phyloP scores from a whole-genome alignment of 1,284 basidiomycete genomes.

The Cystobasidiaceae sp. region DNA sequence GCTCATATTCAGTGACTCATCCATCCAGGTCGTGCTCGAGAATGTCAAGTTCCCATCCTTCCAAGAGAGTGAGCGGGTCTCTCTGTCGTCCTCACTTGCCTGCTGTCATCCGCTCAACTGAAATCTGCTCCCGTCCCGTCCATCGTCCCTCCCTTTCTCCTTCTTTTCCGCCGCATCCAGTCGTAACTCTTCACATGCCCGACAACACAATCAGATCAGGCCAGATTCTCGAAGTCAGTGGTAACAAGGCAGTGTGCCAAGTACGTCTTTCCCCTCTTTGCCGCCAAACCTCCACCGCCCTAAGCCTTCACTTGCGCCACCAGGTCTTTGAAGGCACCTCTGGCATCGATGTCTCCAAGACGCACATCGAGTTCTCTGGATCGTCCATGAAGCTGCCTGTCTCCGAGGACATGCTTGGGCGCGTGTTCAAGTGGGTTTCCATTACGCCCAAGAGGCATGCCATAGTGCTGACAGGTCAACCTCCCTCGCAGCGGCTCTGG shows the following conservation, averaged over 20 bases:
- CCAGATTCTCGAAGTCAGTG: conserved; percentile 96
- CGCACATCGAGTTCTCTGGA: conserved; percentile 97
- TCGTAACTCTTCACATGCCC: conserved; percentile 85
- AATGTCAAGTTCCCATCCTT: conserved; percentile 99
- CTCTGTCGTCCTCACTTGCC: neutral
- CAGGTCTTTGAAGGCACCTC: conserved; percentile 93
- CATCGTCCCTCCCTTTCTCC: too few relatives aligned
- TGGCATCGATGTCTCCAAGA: conserved; percentile 94
- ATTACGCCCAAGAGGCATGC: too few relatives aligned
- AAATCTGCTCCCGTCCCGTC: too few relatives aligned
- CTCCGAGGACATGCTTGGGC: conserved; percentile 98
- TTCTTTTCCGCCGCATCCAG: too few relatives aligned
- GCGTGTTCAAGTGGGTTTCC: conserved; percentile 76
- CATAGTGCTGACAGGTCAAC: neutral
- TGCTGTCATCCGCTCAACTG: neutral
- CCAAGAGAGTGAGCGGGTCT: conserved; percentile 65
- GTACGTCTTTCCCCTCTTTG: neutral
- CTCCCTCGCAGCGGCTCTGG: conserved; percentile 63
- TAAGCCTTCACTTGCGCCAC: too few relatives aligned
- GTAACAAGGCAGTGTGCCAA: conserved; percentile 98
- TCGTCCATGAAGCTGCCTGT: conserved; percentile 98
- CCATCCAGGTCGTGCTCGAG: conserved; percentile 88
- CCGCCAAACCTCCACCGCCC: too few relatives aligned
- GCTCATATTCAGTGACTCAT: too few relatives aligned
- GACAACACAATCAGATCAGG: conserved; percentile 93